These are phyloP conservation scores for Pythium phragmitis DNA, from an alignment of 352 stramenopile species.

Conservation along the genomic window DNA sequence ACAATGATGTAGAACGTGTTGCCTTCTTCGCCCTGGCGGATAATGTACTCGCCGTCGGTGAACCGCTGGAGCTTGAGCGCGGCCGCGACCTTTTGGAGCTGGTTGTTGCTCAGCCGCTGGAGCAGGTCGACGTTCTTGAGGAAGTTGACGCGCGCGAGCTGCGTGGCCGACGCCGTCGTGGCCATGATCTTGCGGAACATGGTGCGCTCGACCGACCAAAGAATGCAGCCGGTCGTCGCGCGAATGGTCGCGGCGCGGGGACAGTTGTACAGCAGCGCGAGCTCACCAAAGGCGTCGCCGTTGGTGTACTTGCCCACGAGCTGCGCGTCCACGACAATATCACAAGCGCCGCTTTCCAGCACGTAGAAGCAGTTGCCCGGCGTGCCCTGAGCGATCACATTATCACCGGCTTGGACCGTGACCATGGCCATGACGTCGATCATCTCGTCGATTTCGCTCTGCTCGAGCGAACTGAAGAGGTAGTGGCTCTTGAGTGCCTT, in stretches of 20 bases:
- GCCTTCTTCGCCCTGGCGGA: constrained; percentile 92
- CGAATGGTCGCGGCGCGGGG: constrained; percentile 93
- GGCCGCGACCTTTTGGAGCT: constrained; percentile 83
- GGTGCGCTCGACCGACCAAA: constrained; percentile 94
- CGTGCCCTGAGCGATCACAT: constrained; percentile 84
- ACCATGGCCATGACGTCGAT: constrained; percentile 84
- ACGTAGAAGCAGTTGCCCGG: constrained; percentile 93
- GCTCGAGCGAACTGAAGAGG: constrained; percentile 77
- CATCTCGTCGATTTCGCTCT: constrained; percentile 78
- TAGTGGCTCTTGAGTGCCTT: constrained; percentile 83
- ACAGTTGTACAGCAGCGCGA: constrained; percentile 97
- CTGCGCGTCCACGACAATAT: constrained; percentile 79
- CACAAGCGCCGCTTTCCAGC: constrained; percentile 88
- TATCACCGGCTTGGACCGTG: constrained; percentile 53
- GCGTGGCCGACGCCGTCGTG: constrained; percentile 68
- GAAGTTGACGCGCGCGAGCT: constrained; percentile 85
- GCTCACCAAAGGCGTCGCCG: constrained; percentile 92
- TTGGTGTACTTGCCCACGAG: constrained; percentile 80
- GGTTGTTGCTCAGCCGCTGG: constrained; percentile 85
- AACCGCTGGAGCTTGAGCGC: constrained; percentile 86
- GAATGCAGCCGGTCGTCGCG: constrained; percentile 75
- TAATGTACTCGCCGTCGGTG: constrained; percentile 90
- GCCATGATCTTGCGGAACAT: constrained; percentile 84
- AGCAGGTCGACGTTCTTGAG: constrained; percentile 94
- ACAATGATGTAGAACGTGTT: constrained; percentile 98